phyloP scores from a whole-genome alignment of 768 basidiomycete genomes.

The Dendrothele bispora region DNA sequence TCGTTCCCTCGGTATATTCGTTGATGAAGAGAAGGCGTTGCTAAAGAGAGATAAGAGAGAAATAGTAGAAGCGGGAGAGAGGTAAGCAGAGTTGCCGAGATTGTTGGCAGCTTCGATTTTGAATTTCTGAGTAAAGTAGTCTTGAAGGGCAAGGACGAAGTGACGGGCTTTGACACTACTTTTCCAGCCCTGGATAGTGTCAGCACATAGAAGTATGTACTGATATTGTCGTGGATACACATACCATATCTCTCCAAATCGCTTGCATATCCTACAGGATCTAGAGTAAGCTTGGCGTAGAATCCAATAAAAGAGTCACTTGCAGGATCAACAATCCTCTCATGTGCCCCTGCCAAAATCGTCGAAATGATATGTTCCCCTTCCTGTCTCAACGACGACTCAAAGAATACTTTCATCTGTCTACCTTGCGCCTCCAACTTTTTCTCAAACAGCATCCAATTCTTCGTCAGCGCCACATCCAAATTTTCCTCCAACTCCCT shows the following conservation, averaged over 20 bases:
- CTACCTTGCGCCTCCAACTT: conserved; percentile 33
- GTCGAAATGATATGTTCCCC: conserved; percentile 32
- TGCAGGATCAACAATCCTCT: conserved; percentile 31
- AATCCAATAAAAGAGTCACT: conserved; percentile 4
- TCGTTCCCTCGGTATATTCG: conserved; percentile 18
- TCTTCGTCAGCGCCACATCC: conserved; percentile 25
- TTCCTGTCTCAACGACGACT: conserved; percentile 24
- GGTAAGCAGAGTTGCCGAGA: not conserved
- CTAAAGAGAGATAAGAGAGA: not conserved
- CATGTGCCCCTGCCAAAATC: conserved; percentile 32
- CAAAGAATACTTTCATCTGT: conserved; percentile 15
- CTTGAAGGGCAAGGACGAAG: conserved; percentile 34
- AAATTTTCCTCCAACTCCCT: conserved; percentile 25
- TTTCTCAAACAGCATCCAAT: conserved; percentile 29
- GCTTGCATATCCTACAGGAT: conserved; percentile 32
- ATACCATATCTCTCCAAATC: conserved; percentile 40
- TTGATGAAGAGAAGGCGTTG: not conserved
- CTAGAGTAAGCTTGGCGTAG: not conserved
- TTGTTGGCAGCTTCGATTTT: not conserved
- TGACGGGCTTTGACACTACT: conserved; percentile 34
- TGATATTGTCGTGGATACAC: no score
- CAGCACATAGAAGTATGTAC: not conserved
- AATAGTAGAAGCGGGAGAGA: not conserved
- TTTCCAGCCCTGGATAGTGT: conserved; percentile 29
- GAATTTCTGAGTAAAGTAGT: conserved; percentile 29